Base-by-base conservation (phyloP, 805 yeast genomes). In the Brettanomyces nanus region DNA sequence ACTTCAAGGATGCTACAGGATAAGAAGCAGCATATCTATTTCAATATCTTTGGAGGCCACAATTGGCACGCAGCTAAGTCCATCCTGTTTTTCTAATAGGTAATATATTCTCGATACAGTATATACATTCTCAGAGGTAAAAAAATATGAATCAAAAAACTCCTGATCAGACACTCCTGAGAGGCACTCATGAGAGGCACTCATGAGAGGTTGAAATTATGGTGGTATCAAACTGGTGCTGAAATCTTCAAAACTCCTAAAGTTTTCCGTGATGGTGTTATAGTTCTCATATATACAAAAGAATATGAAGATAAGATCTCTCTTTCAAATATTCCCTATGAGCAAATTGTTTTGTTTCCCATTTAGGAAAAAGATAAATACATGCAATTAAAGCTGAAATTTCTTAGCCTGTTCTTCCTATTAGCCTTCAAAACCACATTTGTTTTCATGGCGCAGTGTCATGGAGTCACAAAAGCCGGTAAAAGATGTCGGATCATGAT, bases 131-230 rank as follows among this genome's bases (percentile, higher is more conserved):
- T 71, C 61, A 29, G 78, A 73, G 42, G 63, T 73, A 13, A 62
- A 69, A 6, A 59, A 64, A 42, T 78, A 73, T 48, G 68, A 69
- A 46, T 62, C 53, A n/a, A n/a, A n/a, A n/a, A n/a, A n/a, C n/a
- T n/a, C n/a, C n/a, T n/a, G n/a, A n/a, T n/a, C n/a, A n/a, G n/a
- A n/a, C n/a, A n/a, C n/a, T n/a, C n/a, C n/a, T n/a, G 43, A 51
- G 13, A 58, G 63, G 46, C n/a, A n/a, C n/a, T n/a, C n/a, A n/a
- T n/a, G 43, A 51, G 13, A 58, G 63, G 46, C 81, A 75, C 54
- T 81, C 82, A 22, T 94, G 94, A 57, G 94, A 94, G 41, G 82
- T 75, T 45, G 87, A 79, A 51, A 77, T 81, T 22, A 68, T 84
- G 37, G 54, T 70, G 25, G 87, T n/a, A n/a, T n/a, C 80, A 46